Evolutionary conservation across 2,329 filamentous ascomycete species (phyloP).

Genomic region (Aureobasidium subglaciale): DNA sequence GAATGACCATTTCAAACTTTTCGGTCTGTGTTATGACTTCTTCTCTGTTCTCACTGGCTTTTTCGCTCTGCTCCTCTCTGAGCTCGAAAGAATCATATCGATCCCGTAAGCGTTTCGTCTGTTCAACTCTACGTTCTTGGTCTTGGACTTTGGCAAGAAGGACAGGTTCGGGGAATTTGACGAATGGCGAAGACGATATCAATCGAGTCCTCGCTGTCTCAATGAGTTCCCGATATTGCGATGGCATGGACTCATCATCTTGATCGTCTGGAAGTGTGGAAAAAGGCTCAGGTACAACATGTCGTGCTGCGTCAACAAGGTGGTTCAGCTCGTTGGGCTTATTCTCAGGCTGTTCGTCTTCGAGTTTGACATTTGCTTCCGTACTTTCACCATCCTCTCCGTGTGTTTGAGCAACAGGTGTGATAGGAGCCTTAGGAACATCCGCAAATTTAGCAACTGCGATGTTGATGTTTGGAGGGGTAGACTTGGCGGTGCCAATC

Average conservation of each 20-base stretch:
- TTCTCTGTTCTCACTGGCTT: constrained; percentile 28
- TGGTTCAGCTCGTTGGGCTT: constrained; percentile 7
- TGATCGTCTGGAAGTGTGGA: background rate
- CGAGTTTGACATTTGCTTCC: background rate
- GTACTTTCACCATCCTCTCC: background rate
- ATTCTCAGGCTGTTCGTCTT: background rate
- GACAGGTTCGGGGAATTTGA: constrained; percentile 91
- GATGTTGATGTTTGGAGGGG: background rate
- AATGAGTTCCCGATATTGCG: constrained; percentile 92
- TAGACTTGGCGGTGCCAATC: background rate
- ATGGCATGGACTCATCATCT: constrained; percentile 52
- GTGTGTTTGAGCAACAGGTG: background rate
- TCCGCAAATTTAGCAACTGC: background rate
- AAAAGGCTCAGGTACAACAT: constrained; percentile 3
- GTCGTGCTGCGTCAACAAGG: constrained; percentile 14
- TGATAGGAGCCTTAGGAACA: background rate
- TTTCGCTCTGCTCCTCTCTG: constrained; percentile 39
- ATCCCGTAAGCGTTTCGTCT: constrained; percentile 75
- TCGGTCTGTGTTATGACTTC: constrained; percentile 23
- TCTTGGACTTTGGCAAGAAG: constrained; percentile 86
- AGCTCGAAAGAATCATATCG: constrained; percentile 49
- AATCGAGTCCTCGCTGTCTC: constrained; percentile 89
- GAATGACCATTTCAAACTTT: constrained; percentile 83
- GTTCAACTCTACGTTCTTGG: constrained; percentile 75
- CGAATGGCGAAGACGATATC: constrained; percentile 89